Evolutionary conservation across 2,329 filamentous ascomycete species (phyloP).

Genomic region (Ramichloridium luteum): DNA sequence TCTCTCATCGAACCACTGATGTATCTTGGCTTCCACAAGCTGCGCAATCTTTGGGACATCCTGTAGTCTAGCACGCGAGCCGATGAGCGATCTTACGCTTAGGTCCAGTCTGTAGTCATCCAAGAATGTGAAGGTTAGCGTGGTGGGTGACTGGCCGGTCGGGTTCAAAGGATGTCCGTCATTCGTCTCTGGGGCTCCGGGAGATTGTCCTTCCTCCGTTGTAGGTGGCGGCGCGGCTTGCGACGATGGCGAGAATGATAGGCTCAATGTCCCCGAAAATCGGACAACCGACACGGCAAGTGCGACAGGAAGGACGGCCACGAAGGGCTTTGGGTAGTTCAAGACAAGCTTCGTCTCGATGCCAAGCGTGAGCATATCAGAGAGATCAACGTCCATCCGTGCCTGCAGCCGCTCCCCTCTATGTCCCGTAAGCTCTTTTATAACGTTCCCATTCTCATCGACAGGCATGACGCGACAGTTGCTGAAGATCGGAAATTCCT

Average conservation of each 20-base stretch:
- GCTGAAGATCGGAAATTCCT: slow-evolving; percentile 97
- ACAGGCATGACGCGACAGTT: slow-evolving; percentile 94
- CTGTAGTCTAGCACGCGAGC: slow-evolving; percentile 65
- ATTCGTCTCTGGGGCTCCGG: slow-evolving; percentile 17
- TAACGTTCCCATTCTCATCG: slow-evolving; percentile 58
- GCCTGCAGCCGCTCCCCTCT: slow-evolving; percentile 71
- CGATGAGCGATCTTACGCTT: slow-evolving; percentile 66
- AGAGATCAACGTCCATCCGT: slow-evolving; percentile 91
- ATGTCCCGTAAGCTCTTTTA: slow-evolving; percentile 29
- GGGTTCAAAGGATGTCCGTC: slow-evolving; percentile 28
- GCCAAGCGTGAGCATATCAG: slow-evolving; percentile 88
- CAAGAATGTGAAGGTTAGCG: slow-evolving; percentile 87
- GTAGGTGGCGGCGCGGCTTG: slow-evolving; percentile 25
- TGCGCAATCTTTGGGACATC: slow-evolving; percentile 84
- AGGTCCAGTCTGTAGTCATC: slow-evolving; percentile 80
- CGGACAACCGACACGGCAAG: slow-evolving; percentile 82
- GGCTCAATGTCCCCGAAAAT: slow-evolving; percentile 87
- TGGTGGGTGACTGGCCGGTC: slow-evolving; percentile 46
- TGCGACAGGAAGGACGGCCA: slow-evolving; percentile 82
- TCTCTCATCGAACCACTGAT: slow-evolving; percentile 79
- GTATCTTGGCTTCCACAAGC: slow-evolving; percentile 64
- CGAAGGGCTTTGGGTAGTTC: slow-evolving; percentile 84
- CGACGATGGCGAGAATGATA: slow-evolving; percentile 71
- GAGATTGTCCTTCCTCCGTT: slow-evolving; percentile 19
- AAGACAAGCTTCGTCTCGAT: slow-evolving; percentile 88